Base-by-base conservation (phyloP, 208 protist genomes). In the Trypanosoma brucei region DNA sequence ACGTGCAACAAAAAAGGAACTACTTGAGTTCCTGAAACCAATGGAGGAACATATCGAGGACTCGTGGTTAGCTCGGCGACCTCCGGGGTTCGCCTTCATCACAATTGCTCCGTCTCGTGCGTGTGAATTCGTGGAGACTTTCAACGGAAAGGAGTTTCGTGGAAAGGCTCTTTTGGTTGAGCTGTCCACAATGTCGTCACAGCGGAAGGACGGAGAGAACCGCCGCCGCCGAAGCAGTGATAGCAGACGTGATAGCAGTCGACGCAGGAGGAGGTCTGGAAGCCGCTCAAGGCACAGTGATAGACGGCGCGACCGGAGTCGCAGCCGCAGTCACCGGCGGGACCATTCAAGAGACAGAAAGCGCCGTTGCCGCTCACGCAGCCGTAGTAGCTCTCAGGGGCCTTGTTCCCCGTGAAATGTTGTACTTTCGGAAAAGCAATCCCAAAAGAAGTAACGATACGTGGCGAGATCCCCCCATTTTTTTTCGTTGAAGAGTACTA, bases 31-130 rank as follows among this genome's bases (percentile, higher is more conserved):
- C 46, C 53, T 72, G 36, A 64, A 61, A 53, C 59, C 59, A 45
- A 72, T 72, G 66, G 46, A 65, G 44, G 39, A 72, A 31, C 57
- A 48, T 22, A 74, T 74, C 40, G 61, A 68, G 52, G 55, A 74
- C 49, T 64, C 49, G 11, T 74, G 68, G 68, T 30, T 74, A 38
- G 68, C 68, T 5, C 36, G 55, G 31, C 60, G 53, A 7, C 68
- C 68, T 2, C 60, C 62, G 5, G 68, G 68, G 1, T 74, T 74
- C 37, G 68, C 68, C 13, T 74, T 74, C 30, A 44, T 74, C 54
- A 67, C 62, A 33, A 49, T 74, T 34, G 58, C 33, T 31, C 54
- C 66, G 3, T 74, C 62, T 5, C 39, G 63, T 22, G 62, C 37
- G 49, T 34, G 14, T 42, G 55, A 57, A 30, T 74, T 74, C 50